These are phyloP conservation scores for Pleurotus giganteus DNA, from an alignment of 768 basidiomycete genomes.

Conservation along the genomic window DNA sequence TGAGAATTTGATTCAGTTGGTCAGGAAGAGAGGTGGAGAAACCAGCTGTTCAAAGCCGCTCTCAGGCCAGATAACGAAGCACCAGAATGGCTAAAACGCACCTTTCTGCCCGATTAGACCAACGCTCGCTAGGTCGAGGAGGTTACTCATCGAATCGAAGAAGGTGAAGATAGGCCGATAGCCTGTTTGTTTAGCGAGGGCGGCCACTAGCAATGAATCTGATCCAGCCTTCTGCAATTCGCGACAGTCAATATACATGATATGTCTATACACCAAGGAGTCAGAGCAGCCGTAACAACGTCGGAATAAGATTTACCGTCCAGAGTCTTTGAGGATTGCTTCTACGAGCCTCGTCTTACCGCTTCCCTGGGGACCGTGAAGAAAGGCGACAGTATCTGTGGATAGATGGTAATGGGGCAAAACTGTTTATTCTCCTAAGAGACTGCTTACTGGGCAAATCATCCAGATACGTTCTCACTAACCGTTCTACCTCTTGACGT, in stretches of 20 bases:
- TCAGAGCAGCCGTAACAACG: background rate
- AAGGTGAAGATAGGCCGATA: conserved; percentile 90
- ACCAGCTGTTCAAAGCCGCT: conserved; percentile 53
- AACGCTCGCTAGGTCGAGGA: conserved; percentile 90
- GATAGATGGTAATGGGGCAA: background rate
- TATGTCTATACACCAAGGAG: conserved; percentile 43
- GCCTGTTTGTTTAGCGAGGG: conserved; percentile 80
- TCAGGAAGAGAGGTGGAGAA: conserved; percentile 75
- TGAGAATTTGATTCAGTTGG: conserved; percentile 82
- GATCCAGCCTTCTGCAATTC: conserved; percentile 67
- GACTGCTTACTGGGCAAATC: conserved; percentile 67
- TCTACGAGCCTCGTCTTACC: conserved; percentile 68
- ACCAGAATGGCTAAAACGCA: conserved; percentile 21
- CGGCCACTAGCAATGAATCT: conserved; percentile 64
- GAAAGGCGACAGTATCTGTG: conserved; percentile 69
- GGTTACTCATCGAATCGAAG: conserved; percentile 71
- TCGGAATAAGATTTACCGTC: conserved; percentile 38
- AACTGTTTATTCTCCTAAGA: background rate
- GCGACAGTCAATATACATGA: conserved; percentile 82
- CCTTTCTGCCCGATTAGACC: conserved; percentile 97
- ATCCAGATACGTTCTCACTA: conserved; percentile 66
- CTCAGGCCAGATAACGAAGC: background rate
- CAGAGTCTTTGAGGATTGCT: conserved; percentile 46
- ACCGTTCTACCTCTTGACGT: conserved; percentile 69
- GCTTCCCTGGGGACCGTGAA: conserved; percentile 83